Evolutionary conservation across 2,329 filamentous ascomycete genomes (phyloP).

Genomic region (Pseudogymnoascus sp.): DNA sequence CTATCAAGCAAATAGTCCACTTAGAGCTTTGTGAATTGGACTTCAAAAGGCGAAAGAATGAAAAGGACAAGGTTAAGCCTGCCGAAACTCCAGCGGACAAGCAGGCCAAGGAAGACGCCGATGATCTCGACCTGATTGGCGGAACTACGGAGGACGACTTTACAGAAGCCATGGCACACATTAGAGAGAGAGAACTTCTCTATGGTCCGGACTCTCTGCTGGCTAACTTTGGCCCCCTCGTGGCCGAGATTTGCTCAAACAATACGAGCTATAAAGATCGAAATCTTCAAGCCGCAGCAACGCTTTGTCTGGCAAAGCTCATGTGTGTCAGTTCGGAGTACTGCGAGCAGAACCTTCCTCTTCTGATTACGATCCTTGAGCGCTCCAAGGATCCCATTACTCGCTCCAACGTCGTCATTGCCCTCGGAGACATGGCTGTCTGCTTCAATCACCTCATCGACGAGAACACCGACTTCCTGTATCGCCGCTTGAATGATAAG

Average conservation of each 20-base stretch:
- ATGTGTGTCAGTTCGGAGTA: conserved; percentile 98
- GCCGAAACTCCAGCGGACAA: conserved; percentile 39
- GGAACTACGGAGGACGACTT: conserved; percentile 95
- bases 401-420: conserved; percentile 91
- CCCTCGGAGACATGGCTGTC: conserved; percentile 96
- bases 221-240: conserved; percentile 83
- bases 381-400: conserved; percentile 86
- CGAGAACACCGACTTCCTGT: conserved; percentile 97
- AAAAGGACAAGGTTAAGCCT: conserved; percentile 64
- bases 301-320: conserved; percentile 89
- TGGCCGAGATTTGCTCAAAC: conserved; percentile 88
- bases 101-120: conserved; percentile 58
- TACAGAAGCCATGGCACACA: conserved; percentile 75
- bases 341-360: conserved; percentile 83
- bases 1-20: conserved; percentile 98
- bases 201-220: conserved; percentile 78
- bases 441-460: conserved; percentile 99
- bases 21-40: conserved; percentile 95
- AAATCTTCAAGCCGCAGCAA: conserved; percentile 85
- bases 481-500: conserved; percentile 80
- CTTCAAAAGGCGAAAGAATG: conserved; percentile 92
- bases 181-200: conserved; percentile 74
- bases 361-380: conserved; percentile 97
- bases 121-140: conserved; percentile 92
- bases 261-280: conserved; percentile 87